phyloP scores from a whole-genome alignment of 345 rosid species.

The Lagerstroemia speciosa region DNA sequence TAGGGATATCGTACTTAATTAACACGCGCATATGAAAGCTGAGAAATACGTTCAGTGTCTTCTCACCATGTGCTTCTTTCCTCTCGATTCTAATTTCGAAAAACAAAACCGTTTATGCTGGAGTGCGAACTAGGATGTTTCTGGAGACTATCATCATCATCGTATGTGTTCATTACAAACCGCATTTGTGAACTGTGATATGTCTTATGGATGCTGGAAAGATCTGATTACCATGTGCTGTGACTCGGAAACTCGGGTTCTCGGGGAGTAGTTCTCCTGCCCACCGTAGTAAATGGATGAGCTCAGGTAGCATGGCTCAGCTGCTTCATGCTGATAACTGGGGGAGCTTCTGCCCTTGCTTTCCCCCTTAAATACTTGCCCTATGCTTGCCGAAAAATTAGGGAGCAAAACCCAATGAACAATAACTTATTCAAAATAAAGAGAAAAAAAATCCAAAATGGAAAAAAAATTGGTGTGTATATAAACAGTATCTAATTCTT shows the following conservation, averaged over 20 bases:
- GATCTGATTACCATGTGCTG: constrained; percentile 20
- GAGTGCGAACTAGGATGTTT: no score
- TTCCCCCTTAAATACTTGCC: constrained; percentile 18
- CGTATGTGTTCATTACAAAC: no score
- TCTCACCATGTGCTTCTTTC: no score
- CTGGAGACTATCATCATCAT: no score
- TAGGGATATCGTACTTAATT: constrained; percentile 2
- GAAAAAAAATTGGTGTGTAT: no score
- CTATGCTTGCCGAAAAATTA: constrained; percentile 3
- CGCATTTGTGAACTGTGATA: no score
- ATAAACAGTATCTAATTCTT: no score
- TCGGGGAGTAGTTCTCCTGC: constrained; percentile 73
- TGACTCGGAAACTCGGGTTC: constrained; percentile 30
- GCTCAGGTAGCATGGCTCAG: constrained; percentile 62
- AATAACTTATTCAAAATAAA: neutral
- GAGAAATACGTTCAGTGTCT: no score
- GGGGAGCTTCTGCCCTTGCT: constrained; percentile 26
- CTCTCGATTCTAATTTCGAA: neutral
- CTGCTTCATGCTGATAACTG: constrained; percentile 43
- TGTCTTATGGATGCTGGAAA: no score
- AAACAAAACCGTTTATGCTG: neutral
- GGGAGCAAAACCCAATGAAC: neutral
- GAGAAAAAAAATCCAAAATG: neutral
- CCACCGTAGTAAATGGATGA: constrained; percentile 96
- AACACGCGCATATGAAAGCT: no score